These are phyloP conservation scores for Zygotorulaspora mrakii DNA, from an alignment of 1,139 yeast genomes.

Conservation along the genomic window DNA sequence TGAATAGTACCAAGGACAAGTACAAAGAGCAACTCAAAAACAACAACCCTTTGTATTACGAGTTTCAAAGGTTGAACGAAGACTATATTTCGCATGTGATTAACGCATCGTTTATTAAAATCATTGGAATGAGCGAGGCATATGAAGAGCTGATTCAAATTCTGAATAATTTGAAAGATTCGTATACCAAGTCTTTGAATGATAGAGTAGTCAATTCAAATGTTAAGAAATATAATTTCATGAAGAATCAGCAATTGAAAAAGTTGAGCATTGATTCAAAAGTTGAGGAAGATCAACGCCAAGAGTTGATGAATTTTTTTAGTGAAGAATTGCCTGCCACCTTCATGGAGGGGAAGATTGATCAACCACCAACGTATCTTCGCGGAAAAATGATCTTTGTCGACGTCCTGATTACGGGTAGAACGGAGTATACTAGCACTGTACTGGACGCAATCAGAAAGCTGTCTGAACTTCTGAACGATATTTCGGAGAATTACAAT, in stretches of 20 bases:
- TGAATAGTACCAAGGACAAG: conserved; percentile 16
- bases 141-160: conserved; percentile 29
- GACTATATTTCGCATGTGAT: conserved; percentile 19
- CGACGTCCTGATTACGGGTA: conserved; percentile 24
- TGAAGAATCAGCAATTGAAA: conserved; percentile 15
- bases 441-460: conserved; percentile 20
- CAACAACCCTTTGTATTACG: conserved; percentile 26
- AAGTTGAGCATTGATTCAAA: conserved; percentile 22
- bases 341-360: conserved; percentile 28
- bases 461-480: conserved; percentile 25
- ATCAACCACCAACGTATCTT: conserved; percentile 24
- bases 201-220: conserved; percentile 38
- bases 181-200: conserved; percentile 36
- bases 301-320: conserved; percentile 28
- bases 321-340: conserved; percentile 31
- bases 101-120: conserved; percentile 21
- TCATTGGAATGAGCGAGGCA: conserved; percentile 23
- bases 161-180: conserved; percentile 30
- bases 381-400: conserved; percentile 32
- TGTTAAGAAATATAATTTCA: conserved; percentile 22
- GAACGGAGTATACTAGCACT: conserved; percentile 21
- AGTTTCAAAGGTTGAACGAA: conserved; percentile 27
- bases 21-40: conserved; percentile 21
- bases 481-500: conserved; percentile 53
- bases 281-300: conserved; percentile 28